Conservation (phyloP, 2,329 filamentous ascomycete genomes). For the Anisogramma anomala region DNA sequence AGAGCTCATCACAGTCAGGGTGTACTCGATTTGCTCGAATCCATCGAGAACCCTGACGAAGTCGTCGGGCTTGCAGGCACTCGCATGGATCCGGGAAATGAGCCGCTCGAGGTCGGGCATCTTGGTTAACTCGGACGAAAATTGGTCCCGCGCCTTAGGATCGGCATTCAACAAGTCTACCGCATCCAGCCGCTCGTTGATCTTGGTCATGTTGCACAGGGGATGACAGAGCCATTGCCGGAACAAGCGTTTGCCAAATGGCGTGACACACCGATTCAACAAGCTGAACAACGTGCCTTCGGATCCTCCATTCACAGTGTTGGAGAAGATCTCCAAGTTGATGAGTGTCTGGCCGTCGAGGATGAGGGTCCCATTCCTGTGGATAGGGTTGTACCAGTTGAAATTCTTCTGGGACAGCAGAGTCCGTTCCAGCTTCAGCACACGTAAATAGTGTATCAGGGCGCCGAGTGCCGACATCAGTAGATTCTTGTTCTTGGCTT, state of each 20-base stretch:
- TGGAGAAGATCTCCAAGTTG: constrained; percentile 95
- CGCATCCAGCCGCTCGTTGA: constrained; percentile 88
- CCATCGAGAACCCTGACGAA: constrained; percentile 90
- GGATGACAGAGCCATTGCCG: constrained; percentile 97
- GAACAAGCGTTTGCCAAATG: constrained; percentile 92
- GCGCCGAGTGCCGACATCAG: constrained; percentile 88
- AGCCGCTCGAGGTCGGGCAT: constrained; percentile 90
- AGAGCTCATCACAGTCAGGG: constrained; percentile 64
- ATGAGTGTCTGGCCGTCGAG: constrained; percentile 93
- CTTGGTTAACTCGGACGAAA: constrained; percentile 76
- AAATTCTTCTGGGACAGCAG: constrained; percentile 87
- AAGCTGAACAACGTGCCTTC: constrained; percentile 85
- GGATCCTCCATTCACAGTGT: constrained; percentile 72
- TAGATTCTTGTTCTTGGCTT: constrained; percentile 65
- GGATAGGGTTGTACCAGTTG: constrained; percentile 80
- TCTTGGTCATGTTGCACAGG: constrained; percentile 70
- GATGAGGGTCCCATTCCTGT: constrained; percentile 78
- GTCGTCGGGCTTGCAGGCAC: constrained; percentile 79
- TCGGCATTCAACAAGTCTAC: constrained; percentile 88
- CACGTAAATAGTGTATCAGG: constrained; percentile 72
- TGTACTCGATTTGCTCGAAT: constrained; percentile 96
- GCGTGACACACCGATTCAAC: constrained; percentile 87
- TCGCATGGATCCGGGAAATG: constrained; percentile 88
- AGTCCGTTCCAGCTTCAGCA: constrained; percentile 79
- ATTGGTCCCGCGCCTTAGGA: constrained; percentile 67